Conservation (phyloP, 2,329 filamentous ascomycete species). For the Macrophomina tecta region DNA sequence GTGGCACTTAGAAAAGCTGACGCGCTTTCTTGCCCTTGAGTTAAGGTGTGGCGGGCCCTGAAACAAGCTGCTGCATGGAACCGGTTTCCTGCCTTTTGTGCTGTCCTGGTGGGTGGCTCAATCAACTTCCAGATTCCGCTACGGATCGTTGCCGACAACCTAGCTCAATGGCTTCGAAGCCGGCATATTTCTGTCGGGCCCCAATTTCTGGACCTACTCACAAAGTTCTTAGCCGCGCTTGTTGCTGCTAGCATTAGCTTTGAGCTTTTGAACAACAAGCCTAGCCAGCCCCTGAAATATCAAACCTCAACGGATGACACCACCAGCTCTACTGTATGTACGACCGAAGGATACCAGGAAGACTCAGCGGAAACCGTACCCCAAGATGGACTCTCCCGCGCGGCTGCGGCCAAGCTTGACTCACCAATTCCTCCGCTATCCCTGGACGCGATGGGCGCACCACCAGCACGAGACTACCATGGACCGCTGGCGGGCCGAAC, state of each 20-base stretch:
- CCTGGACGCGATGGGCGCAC: conserved; percentile 31
- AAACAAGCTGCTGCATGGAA: conserved; percentile 50
- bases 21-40: conserved; percentile 25
- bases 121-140: conserved; percentile 52
- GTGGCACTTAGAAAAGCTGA: conserved; percentile 29
- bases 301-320: neutral
- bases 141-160: neutral
- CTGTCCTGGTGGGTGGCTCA: conserved; percentile 58
- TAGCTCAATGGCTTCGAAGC: conserved; percentile 7
- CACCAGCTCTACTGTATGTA: neutral
- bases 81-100: conserved; percentile 61
- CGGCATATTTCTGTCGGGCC: neutral
- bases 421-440: conserved; percentile 16
- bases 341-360: neutral
- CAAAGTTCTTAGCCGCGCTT: conserved; percentile 51
- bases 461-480: conserved; percentile 27
- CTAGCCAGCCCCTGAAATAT: conserved; percentile 27
- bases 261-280: conserved; percentile 52
- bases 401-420: conserved; percentile 1
- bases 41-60: conserved; percentile 48
- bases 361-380: neutral
- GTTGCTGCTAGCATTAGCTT: conserved; percentile 59
- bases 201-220: neutral
- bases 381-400: conserved; percentile 4
- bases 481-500: conserved; percentile 69